Percentiles rank a stretch among this genome's conserved stretches.
phyloP scores from a whole-genome alignment of 805 yeast species.

The Limtongozyma cylindracea region DNA sequence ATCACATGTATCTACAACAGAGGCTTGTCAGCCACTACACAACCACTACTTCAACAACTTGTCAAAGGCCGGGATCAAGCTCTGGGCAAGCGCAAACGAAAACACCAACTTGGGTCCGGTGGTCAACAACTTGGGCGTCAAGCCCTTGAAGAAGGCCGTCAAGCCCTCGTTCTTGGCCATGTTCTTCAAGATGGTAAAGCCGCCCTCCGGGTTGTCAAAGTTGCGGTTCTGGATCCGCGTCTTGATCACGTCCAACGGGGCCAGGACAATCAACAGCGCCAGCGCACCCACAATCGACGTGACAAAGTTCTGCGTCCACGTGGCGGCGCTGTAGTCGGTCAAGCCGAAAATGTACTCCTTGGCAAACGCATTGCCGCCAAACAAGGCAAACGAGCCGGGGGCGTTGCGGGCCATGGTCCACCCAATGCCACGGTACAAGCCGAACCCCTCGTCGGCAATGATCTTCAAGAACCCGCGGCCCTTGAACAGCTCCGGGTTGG shows the following conservation, averaged over 20 bases:
- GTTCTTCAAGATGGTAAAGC: slow-evolving; percentile 77
- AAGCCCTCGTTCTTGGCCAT: slow-evolving; percentile 84
- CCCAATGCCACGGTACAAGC: slow-evolving; percentile 95
- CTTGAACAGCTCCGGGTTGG: slow-evolving; percentile 98
- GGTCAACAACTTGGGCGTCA: slow-evolving; percentile 87
- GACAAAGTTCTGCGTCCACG: slow-evolving; percentile 87
- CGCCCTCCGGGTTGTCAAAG: slow-evolving; percentile 89
- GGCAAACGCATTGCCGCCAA: slow-evolving; percentile 98
- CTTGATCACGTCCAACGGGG: slow-evolving; percentile 94
- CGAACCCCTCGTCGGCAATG: slow-evolving; percentile 74
- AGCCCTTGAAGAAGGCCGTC: slow-evolving; percentile 82
- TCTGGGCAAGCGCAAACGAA: slow-evolving; percentile 93
- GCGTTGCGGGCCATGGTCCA: slow-evolving; percentile 99
- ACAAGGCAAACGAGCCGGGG: slow-evolving; percentile 93
- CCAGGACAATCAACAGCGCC: slow-evolving; percentile 87
- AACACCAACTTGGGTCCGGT: slow-evolving; percentile 97
- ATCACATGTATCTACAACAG: no score
- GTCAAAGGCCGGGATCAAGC: slow-evolving; percentile 91
- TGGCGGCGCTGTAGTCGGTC: slow-evolving; percentile 68
- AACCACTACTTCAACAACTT: slow-evolving; percentile 21
- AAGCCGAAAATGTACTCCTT: slow-evolving; percentile 84
- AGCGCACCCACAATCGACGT: slow-evolving; percentile 94
- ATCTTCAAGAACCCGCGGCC: slow-evolving; percentile 91
- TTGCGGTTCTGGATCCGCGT: slow-evolving; percentile 94
- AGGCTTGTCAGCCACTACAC: no score